Percentiles rank a stretch among this genome's conserved stretches.
Evolutionary conservation across 257 asterid genomes (phyloP).

Genomic region (Verbena officinalis): DNA sequence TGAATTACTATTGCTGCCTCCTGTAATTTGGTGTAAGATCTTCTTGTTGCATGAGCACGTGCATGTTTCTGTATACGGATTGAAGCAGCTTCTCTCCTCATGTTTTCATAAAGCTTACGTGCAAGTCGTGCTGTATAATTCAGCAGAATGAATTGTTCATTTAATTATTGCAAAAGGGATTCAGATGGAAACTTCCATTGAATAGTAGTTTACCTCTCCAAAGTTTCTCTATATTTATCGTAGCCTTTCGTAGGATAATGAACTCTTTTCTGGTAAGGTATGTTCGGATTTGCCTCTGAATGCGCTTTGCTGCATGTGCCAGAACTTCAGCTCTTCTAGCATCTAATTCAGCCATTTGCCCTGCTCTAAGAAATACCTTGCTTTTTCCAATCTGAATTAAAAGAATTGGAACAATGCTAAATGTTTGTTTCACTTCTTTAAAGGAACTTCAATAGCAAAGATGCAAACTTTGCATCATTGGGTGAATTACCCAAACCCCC

Average conservation of each 20-base stretch:
- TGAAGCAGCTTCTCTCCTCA: conserved; percentile 90
- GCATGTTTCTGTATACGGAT: conserved; percentile 79
- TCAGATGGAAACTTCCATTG: neutral
- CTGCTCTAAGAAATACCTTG: conserved; percentile 96
- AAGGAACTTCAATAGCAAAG: conserved; percentile 18
- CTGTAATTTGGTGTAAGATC: conserved; percentile 57
- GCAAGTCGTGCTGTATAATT: conserved; percentile 68
- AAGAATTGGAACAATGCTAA: conserved; percentile 15
- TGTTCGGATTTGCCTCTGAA: conserved; percentile 90
- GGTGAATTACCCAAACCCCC: no score
- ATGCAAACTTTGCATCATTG: conserved; percentile 19
- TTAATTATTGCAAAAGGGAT: neutral
- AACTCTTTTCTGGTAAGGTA: conserved; percentile 77
- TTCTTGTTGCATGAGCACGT: conserved; percentile 71
- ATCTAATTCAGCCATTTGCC: conserved; percentile 97
- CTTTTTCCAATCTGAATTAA: conserved; percentile 79
- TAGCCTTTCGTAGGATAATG: conserved; percentile 61
- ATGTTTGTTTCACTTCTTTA: neutral
- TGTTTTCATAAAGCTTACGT: conserved; percentile 60
- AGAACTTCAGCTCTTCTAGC: conserved; percentile 88
- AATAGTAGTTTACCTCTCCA: conserved; percentile 75
- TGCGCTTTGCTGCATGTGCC: conserved; percentile 72
- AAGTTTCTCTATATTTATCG: conserved; percentile 63
- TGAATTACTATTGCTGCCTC: conserved; percentile 75
- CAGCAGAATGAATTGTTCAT: conserved; percentile 21